A percentile compares a stretch with the other conserved stretches of the same genome.
Evolutionary conservation across 192 early-diverging fungal species (phyloP).

Genomic region (Backusella morwellensis): DNA sequence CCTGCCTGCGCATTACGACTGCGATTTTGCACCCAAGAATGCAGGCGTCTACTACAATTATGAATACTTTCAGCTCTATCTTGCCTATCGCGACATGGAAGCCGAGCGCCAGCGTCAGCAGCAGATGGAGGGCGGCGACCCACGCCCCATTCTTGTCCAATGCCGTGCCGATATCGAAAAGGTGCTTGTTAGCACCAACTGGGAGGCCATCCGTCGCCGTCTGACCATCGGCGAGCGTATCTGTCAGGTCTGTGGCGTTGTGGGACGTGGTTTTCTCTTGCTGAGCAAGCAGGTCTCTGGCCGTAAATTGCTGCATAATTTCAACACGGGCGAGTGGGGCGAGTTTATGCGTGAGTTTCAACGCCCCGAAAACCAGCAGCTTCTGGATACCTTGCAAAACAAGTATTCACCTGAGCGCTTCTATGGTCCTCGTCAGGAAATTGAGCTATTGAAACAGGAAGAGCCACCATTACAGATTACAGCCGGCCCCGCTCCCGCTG

Average conservation of each 20-base stretch:
- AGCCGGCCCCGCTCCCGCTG: background rate
- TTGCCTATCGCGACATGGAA: conserved; percentile 34
- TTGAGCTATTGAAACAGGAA: background rate
- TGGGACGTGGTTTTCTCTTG: conserved; percentile 33
- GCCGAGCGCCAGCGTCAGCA: conserved; percentile 14
- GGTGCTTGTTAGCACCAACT: conserved; percentile 32
- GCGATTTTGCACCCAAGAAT: conserved; percentile 39
- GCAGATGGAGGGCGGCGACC: conserved; percentile 1
- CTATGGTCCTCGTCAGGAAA: conserved; percentile 8
- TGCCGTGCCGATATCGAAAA: conserved; percentile 35
- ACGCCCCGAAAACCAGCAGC: conserved; percentile 17
- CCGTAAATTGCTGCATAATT: conserved; percentile 36
- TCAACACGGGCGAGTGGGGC: conserved; percentile 36
- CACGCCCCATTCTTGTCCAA: conserved; percentile 26
- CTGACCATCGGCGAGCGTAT: conserved; percentile 41
- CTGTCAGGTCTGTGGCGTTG: conserved; percentile 18
- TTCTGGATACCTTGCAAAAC: conserved; percentile 22
- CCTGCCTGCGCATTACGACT: conserved; percentile 28
- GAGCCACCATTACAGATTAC: background rate
- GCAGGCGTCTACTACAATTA: conserved; percentile 38
- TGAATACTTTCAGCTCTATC: conserved; percentile 37
- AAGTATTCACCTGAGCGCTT: conserved; percentile 26
- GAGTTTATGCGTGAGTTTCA: conserved; percentile 31
- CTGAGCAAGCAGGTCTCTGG: conserved; percentile 33
- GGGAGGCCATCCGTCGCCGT: conserved; percentile 40